Evolutionary conservation across 345 rosid species (phyloP).

Genomic region (Euclidium syriacum): DNA sequence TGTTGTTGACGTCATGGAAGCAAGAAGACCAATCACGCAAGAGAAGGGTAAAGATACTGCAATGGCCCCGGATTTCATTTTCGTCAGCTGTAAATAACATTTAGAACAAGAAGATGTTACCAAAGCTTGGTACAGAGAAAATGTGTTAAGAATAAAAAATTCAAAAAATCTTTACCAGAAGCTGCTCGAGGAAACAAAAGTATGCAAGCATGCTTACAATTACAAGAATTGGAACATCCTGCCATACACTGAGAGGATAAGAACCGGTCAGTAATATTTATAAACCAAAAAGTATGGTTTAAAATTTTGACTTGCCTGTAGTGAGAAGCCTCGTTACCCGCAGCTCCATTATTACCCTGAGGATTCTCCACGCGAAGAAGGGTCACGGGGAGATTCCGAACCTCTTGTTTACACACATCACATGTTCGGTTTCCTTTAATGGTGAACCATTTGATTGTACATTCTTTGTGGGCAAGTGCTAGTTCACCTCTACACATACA

Average conservation of each 20-base stretch:
- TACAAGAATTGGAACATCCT: conserved; percentile 86
- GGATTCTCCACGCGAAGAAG: conserved; percentile 70
- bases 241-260: conserved; percentile 70
- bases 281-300: not conserved
- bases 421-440: conserved; percentile 94
- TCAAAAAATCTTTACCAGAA: conserved; percentile 56
- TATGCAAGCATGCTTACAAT: conserved; percentile 97
- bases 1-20: conserved; percentile 90
- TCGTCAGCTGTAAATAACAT: conserved; percentile 43
- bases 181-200: conserved; percentile 96
- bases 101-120: conserved; percentile 4
- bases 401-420: conserved; percentile 96
- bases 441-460: conserved; percentile 95
- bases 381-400: conserved; percentile 85
- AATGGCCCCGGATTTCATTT: conserved; percentile 81
- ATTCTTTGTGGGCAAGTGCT: conserved; percentile 86
- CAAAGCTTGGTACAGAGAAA: conserved; percentile 5
- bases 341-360: conserved; percentile 39
- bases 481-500: conserved; percentile 95
- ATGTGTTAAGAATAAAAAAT: not conserved
- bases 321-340: conserved; percentile 26
- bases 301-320: conserved; percentile 50
- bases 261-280: not conserved
- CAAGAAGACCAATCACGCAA: conserved; percentile 82
- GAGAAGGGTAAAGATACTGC: conserved; percentile 95